Evolutionary conservation across 345 rosid species (phyloP).

Genomic region (Punica granatum): DNA sequence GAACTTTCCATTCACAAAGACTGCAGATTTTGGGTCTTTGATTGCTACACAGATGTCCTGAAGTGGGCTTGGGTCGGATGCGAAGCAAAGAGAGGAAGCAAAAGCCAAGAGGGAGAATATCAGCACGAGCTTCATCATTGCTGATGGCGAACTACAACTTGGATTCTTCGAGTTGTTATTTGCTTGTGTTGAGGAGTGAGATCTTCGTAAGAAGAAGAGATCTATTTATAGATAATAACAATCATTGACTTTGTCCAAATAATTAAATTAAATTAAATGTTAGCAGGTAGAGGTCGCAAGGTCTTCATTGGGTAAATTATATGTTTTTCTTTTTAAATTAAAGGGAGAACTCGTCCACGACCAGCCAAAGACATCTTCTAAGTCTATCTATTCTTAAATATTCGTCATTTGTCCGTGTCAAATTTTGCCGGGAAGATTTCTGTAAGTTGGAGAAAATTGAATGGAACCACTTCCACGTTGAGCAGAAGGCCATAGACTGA

Average conservation of each 20-base stretch:
- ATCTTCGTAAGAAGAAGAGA: not conserved
- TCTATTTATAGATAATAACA: not conserved
- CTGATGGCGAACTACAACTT: not conserved
- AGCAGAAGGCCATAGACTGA: not conserved
- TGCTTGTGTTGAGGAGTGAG: not conserved
- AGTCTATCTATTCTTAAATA: not conserved
- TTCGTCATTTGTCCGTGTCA: not conserved
- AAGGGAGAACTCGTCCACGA: not conserved
- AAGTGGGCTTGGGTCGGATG: slow-evolving; percentile 21
- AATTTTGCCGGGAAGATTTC: not conserved
- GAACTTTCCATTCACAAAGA: slow-evolving; percentile 16
- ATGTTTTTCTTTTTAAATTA: not conserved
- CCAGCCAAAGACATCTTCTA: not conserved
- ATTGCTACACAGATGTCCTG: slow-evolving; percentile 26
- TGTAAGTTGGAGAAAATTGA: not conserved
- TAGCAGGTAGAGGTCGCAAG: not conserved
- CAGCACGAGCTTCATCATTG: slow-evolving; percentile 7
- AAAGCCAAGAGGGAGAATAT: slow-evolving; percentile 11
- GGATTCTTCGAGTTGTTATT: not conserved
- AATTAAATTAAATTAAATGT: too few relatives aligned
- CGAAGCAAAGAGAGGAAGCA: slow-evolving; percentile 4
- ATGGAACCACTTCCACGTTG: not conserved
- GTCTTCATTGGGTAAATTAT: not conserved
- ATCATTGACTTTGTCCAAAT: not conserved
- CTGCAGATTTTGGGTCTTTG: slow-evolving; percentile 8